Base-by-base conservation (phyloP, 2,329 filamentous ascomycete genomes). In the Phaeoacremonium minimum region DNA sequence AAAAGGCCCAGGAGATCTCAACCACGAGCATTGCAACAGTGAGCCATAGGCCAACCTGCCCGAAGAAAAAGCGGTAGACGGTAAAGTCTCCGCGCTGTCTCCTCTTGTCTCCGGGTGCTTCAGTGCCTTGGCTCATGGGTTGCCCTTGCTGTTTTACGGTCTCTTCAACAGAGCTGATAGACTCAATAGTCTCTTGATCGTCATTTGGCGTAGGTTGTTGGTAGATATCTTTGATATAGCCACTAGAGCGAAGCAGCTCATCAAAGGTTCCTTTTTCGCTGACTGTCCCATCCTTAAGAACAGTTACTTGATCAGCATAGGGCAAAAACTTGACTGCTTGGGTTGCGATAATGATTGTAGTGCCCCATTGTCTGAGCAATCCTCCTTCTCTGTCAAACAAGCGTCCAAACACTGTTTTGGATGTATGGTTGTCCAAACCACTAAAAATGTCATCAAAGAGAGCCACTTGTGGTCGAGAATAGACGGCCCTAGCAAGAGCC, bases 381-480 rank as follows among this genome's bases (percentile, higher is more conserved):
- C 55, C 62, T 11, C 39, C 33, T 26, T 46, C 36, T 4, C 31
- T 31, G 14, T 40, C 39, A 44, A 61, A 57, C 16, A 60, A 34
- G 5, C 50, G 48, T 2, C 38, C 41, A n/a, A 60, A 63, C 3
- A 65, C 47, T 4, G 33, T 36, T 6, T 44, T 45, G 2, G 56
- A 51, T 6, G 63, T 67, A 9, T 53, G 46, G 5, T 48, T 49
- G 31, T 67, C 62, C 2, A 67, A 44, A 1, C 59, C 60, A 30
- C 58, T 61, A 13, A 66, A 59, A 5, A 64, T 41, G 36, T 65
- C 61, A 15, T 66, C 63, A 5, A 66, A 52, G 1, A 66, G 28
- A 5, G 56, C 52, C 2, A 61, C 35, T 3, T 45, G 26, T 1
- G 53, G 51, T 4, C 52, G 47, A 1, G 59, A 57, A 30, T 66